Base-by-base conservation (phyloP, 2,329 filamentous ascomycete genomes). In the Penicillium sumatraense region DNA sequence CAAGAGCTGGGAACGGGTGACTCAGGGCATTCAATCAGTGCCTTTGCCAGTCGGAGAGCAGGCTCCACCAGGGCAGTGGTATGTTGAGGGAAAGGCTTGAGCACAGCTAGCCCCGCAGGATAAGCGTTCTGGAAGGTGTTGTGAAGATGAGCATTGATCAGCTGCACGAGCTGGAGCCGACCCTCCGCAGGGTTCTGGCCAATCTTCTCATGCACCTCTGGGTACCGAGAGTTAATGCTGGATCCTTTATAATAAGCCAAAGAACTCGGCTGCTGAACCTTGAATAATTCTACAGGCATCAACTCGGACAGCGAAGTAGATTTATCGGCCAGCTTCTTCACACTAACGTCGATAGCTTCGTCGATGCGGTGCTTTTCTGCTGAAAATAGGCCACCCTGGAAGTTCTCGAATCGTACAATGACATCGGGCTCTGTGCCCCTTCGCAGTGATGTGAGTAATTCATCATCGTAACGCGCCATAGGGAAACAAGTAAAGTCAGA, bases 61-160 rank as follows among this genome's bases (percentile, higher is more conserved):
- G 88, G 86, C 52, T 85, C 81, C 47, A 92, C 82, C 64, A 96
- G 80, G 14, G 86, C 81, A 1, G 89, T 89, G 35, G 89, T 93
- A 70, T 92, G 86, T 49, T 89, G 79, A 1, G 90, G 84, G 18
- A 89, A 81, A 0, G 93, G 92, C 71, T 96, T 93, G 40, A 96
- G 79, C 3, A 97, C 86, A 5, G 87, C 84, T 54, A 98, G 88
- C 26, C 95, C 93, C 35, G 83, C 81, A 1, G 84, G 79, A 72
- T 95, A 96, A 20, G 81, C 81, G 64, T 88, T 90, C 68, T 96
- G 91, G 85, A 95, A 98, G 10, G 87, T 89, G 51, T 83, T 83
- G 70, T 97, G 93, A 3, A 98, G 81, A 72, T 98, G 95, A 2
- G 88, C 83, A 67, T 90, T 93, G 70, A 97, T 90, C 56, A 98